These are phyloP conservation scores for Fraxinus quadrangulata DNA, from an alignment of 257 asterid species.

Conservation along the genomic window DNA sequence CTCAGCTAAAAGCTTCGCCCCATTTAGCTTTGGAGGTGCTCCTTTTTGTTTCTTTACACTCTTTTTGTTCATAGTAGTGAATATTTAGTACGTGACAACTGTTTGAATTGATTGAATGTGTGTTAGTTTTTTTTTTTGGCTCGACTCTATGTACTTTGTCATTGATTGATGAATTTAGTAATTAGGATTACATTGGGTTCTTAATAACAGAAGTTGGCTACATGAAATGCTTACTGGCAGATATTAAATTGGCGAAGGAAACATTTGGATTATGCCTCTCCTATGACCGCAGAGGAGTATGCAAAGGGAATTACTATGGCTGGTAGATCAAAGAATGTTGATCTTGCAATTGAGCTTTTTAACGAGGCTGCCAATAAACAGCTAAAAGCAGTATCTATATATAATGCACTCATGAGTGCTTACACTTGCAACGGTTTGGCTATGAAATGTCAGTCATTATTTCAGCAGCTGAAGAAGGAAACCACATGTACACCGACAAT, in stretches of 20 bases:
- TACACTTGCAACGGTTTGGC: constrained; percentile 51
- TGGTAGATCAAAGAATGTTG: constrained; percentile 53
- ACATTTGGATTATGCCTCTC: constrained; percentile 46
- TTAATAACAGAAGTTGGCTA: not conserved
- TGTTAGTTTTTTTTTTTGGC: not conserved
- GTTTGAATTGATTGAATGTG: not conserved
- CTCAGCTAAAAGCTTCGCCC: constrained; percentile 46
- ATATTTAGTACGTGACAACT: not conserved
- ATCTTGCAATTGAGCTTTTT: constrained; percentile 69
- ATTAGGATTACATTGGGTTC: not conserved
- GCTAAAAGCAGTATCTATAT: constrained; percentile 50
- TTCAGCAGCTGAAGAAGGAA: constrained; percentile 60
- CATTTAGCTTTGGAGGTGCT: constrained; percentile 65
- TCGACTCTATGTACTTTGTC: not conserved
- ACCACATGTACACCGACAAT: constrained; percentile 59
- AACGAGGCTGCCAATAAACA: constrained; percentile 60
- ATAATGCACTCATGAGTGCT: constrained; percentile 74
- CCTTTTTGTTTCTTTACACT: not conserved
- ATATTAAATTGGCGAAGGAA: constrained; percentile 84
- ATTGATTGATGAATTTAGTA: constrained; percentile 9
- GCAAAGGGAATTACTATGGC: constrained; percentile 64
- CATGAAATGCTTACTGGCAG: constrained; percentile 40
- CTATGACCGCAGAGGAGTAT: constrained; percentile 76
- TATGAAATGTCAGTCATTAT: constrained; percentile 56
- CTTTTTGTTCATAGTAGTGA: not conserved